A percentile compares a stretch with the other conserved stretches of the same genome.
Conservation (phyloP, 1,284 basidiomycete genomes). For the Laetiporus sulphureus region DNA sequence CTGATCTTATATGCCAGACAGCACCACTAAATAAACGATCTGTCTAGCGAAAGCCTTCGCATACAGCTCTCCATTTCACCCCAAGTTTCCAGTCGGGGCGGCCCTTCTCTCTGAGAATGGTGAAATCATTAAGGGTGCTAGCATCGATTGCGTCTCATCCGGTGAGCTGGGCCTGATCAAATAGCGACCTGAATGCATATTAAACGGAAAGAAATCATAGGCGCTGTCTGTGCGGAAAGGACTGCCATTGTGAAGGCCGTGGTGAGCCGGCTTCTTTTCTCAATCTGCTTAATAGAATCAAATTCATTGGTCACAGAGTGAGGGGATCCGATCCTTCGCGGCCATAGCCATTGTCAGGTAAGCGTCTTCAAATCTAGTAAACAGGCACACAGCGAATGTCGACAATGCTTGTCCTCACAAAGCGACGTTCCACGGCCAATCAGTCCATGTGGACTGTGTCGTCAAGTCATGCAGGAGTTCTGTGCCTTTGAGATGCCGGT, state of each 20-base stretch:
- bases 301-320: constrained; percentile 67
- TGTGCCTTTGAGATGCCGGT: constrained; percentile 66
- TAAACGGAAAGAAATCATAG: too few relatives aligned
- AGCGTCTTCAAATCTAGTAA: constrained; percentile 5
- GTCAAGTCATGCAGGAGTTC: constrained; percentile 85
- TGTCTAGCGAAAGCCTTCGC: too few relatives aligned
- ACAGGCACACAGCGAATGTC: not conserved
- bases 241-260: constrained; percentile 79
- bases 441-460: constrained; percentile 86
- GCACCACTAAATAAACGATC: too few relatives aligned
- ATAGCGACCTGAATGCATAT: too few relatives aligned
- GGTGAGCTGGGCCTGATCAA: constrained; percentile 33
- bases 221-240: constrained; percentile 77
- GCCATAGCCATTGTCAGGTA: constrained; percentile 69
- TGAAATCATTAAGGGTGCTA: constrained; percentile 68
- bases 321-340: constrained; percentile 53
- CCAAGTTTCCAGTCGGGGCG: constrained; percentile 82
- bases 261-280: constrained; percentile 35
- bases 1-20: too few relatives aligned
- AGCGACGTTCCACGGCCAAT: constrained; percentile 55
- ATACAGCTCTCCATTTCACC: constrained; percentile 55
- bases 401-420: not conserved
- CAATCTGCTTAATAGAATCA: not conserved
- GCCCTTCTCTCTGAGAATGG: constrained; percentile 64
- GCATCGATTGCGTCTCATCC: constrained; percentile 85